Conservation (phyloP, 1,139 yeast species). For the Yamadazyma pseudoaaseri region DNA sequence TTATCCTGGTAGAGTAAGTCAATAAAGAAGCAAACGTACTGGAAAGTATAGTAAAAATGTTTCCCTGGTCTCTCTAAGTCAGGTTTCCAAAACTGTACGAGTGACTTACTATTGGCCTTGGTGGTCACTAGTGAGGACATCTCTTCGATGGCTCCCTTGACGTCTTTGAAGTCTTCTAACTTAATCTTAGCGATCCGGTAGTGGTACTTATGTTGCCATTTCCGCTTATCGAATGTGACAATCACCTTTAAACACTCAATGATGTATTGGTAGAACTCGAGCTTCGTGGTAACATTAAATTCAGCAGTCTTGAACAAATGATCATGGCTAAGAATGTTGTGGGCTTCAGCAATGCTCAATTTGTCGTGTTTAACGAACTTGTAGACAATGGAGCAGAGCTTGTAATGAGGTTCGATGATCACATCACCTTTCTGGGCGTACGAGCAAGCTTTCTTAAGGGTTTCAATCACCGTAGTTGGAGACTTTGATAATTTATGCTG, state of each 20-base stretch:
- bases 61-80: slow-evolving; percentile 90
- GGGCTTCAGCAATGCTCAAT: slow-evolving; percentile 36
- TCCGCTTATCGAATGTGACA: slow-evolving; percentile 66
- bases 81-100: slow-evolving; percentile 91
- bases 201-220: slow-evolving; percentile 89
- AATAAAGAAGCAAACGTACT: slow-evolving; percentile 66
- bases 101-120: slow-evolving; percentile 66
- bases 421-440: slow-evolving; percentile 19
- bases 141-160: slow-evolving; percentile 57
- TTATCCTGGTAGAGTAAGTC: slow-evolving; percentile 51
- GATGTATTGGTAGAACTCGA: slow-evolving; percentile 24
- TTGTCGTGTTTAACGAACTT: slow-evolving; percentile 48
- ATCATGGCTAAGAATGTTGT: slow-evolving; percentile 37
- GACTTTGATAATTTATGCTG: slow-evolving; percentile 46
- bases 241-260: slow-evolving; percentile 34
- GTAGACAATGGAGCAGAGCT: slow-evolving; percentile 54
- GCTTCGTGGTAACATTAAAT: slow-evolving; percentile 5
- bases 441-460: slow-evolving; percentile 34
- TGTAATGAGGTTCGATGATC: slow-evolving; percentile 73
- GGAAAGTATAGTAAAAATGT: slow-evolving; percentile 76
- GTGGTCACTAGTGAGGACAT: slow-evolving; percentile 63
- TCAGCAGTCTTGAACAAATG: slow-evolving; percentile 9
- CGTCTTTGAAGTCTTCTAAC: slow-evolving; percentile 53
- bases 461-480: slow-evolving; percentile 31
- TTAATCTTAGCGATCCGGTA: slow-evolving; percentile 69